Percentiles rank a stretch among this genome's conserved stretches.
phyloP scores from a whole-genome alignment of 495 filamentous ascomycete genomes.

The Immersiella caudata region DNA sequence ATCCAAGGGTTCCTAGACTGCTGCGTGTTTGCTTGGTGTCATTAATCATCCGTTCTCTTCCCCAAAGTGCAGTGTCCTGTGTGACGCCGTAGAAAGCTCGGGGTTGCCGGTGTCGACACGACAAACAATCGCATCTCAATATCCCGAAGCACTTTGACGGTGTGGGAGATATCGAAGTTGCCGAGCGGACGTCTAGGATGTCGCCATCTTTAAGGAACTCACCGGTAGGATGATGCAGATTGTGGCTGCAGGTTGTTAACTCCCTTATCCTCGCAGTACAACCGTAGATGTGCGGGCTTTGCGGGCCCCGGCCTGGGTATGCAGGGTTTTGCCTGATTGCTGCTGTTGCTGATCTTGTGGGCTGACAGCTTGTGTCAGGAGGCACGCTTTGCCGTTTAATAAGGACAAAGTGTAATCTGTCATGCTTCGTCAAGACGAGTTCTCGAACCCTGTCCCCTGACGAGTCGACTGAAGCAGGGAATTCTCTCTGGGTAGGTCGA shows the following conservation, averaged over 20 bases:
- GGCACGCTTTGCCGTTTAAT: neutral
- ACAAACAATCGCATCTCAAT: neutral
- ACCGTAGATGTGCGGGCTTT: neutral
- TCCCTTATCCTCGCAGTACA: neutral
- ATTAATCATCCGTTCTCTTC: neutral
- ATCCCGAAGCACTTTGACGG: neutral
- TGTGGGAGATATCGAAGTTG: neutral
- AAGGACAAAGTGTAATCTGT: neutral
- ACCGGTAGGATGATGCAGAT: neutral
- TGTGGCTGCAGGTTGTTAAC: neutral
- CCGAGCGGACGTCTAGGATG: neutral
- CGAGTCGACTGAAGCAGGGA: neutral
- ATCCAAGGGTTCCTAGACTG: neutral
- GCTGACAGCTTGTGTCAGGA: neutral
- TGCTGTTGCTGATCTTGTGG: neutral
- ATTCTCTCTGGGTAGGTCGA: neutral
- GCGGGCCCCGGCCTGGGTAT: neutral
- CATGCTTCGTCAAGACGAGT: neutral
- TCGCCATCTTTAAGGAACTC: neutral
- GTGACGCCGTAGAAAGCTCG: neutral
- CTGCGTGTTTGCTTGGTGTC: neutral
- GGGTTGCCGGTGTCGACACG: neutral
- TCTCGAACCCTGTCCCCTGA: neutral
- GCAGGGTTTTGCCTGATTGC: neutral
- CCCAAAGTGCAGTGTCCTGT: neutral